Evolutionary conservation across 2,329 filamentous ascomycete genomes (phyloP).

Genomic region (Phialophora chinensis): DNA sequence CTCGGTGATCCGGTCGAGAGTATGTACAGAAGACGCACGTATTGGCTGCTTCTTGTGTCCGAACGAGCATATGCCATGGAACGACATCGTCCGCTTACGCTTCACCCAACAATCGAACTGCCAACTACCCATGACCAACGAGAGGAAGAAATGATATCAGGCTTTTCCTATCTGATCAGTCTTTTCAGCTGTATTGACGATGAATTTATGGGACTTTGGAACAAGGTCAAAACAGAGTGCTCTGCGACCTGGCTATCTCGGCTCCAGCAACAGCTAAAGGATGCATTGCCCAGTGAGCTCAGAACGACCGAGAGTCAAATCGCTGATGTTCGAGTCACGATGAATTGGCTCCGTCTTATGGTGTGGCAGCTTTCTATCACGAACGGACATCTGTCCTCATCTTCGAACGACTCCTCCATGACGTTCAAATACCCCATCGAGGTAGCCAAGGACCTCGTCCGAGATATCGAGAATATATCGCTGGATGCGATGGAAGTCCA

Average conservation of each 20-base stretch:
- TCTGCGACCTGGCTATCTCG: slow-evolving; percentile 62
- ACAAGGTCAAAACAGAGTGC: slow-evolving; percentile 65
- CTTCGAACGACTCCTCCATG: slow-evolving; percentile 62
- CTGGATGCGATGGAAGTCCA: slow-evolving; percentile 75
- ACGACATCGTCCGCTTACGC: slow-evolving; percentile 67
- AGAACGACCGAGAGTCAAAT: slow-evolving; percentile 38
- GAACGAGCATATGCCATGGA: slow-evolving; percentile 75
- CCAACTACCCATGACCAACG: slow-evolving; percentile 65
- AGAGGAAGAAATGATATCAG: slow-evolving; percentile 59
- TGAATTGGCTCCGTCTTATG: slow-evolving; percentile 73
- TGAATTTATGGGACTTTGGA: slow-evolving; percentile 68
- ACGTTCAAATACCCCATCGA: slow-evolving; percentile 69
- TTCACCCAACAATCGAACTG: slow-evolving; percentile 68
- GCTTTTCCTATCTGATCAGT: slow-evolving; percentile 66
- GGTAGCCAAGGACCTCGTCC: slow-evolving; percentile 66
- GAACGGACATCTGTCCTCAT: slow-evolving; percentile 69
- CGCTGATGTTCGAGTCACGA: slow-evolving; percentile 60
- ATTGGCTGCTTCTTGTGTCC: slow-evolving; percentile 74
- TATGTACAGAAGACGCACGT: slow-evolving; percentile 69
- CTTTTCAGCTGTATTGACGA: slow-evolving; percentile 72
- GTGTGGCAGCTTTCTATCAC: slow-evolving; percentile 75
- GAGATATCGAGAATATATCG: slow-evolving; percentile 73
- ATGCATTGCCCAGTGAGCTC: slow-evolving; percentile 33
- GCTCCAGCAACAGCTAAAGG: slow-evolving; percentile 63
- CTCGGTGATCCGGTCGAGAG: slow-evolving; percentile 65